These are phyloP conservation scores for Thyridium curvatum DNA, from an alignment of 2,329 filamentous ascomycete genomes.

Conservation along the genomic window DNA sequence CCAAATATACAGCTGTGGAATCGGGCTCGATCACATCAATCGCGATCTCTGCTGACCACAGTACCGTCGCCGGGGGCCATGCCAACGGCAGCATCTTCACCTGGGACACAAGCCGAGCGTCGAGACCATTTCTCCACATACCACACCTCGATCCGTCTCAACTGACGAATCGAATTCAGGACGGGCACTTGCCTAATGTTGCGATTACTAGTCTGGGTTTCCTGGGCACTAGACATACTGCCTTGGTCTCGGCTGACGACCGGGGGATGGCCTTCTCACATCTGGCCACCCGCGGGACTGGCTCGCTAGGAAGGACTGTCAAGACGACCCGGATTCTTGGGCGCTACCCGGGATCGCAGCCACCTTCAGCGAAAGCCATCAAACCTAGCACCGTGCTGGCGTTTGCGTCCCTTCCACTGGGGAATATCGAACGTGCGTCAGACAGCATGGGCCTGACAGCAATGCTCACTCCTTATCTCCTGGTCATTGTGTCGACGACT, in stretches of 20 bases:
- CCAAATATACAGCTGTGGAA: conserved; percentile 62
- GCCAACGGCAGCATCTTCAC: conserved; percentile 89
- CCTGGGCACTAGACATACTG: conserved; percentile 86
- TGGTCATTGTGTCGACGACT: conserved; percentile 96
- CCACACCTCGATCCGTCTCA: conserved; percentile 65
- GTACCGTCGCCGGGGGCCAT: conserved; percentile 86
- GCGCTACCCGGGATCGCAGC: conserved; percentile 70
- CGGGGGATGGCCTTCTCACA: conserved; percentile 98
- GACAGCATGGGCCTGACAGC: conserved; percentile 88
- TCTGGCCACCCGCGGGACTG: conserved; percentile 84
- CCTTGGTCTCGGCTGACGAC: conserved; percentile 90
- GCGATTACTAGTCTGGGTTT: conserved; percentile 90
- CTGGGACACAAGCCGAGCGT: conserved; percentile 82
- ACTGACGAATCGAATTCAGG: conserved; percentile 57
- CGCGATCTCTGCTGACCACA: conserved; percentile 88
- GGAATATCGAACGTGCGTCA: conserved; percentile 86
- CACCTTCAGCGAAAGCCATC: conserved; percentile 57
- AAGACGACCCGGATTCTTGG: conserved; percentile 89
- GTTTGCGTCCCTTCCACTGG: conserved; percentile 82
- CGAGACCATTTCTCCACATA: conserved; percentile 83
- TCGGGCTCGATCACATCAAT: conserved; percentile 82
- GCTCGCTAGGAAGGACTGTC: conserved; percentile 75
- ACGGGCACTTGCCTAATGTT: conserved; percentile 76
- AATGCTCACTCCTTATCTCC: conserved; percentile 88
- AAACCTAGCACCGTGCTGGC: conserved; percentile 94